These are phyloP conservation scores for Pelargonium australe DNA, from an alignment of 441 rosid species.

Conservation along the genomic window DNA sequence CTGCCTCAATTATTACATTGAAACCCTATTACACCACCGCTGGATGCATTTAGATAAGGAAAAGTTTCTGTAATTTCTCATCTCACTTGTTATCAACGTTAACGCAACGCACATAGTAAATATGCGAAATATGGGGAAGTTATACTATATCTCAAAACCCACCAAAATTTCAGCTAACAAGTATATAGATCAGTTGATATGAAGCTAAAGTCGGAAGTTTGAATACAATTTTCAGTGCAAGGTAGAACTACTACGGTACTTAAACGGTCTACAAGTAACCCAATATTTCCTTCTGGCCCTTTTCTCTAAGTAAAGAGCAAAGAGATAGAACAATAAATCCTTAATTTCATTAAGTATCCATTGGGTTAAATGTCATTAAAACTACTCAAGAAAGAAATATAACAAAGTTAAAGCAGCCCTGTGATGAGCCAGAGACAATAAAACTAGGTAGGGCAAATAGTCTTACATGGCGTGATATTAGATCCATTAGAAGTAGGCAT, in stretches of 20 bases:
- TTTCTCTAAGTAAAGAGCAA: not conserved
- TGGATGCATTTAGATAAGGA: too few species aligned
- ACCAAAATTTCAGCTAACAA: too few species aligned
- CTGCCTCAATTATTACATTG: too few species aligned
- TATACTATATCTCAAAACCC: too few species aligned
- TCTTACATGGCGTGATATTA: conserved; percentile 63
- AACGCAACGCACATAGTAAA: too few species aligned
- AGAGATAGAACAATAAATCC: not conserved
- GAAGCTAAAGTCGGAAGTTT: too few species aligned
- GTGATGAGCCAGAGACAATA: not conserved
- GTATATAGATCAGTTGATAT: too few species aligned
- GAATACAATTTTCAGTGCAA: not conserved
- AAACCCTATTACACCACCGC: too few species aligned
- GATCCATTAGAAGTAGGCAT: conserved; percentile 69
- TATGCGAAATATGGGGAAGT: too few species aligned
- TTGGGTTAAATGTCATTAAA: not conserved
- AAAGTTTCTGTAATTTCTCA: too few species aligned
- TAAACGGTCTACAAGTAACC: not conserved
- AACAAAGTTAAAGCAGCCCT: not conserved
- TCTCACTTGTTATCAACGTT: too few species aligned
- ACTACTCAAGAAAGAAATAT: not conserved
- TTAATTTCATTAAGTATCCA: not conserved
- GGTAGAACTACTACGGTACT: not conserved
- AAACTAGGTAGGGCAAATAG: conserved; percentile 16
- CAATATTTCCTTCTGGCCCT: not conserved